A percentile compares a stretch with the other conserved stretches of the same genome.
These are phyloP conservation scores for Millerozyma acaciae DNA, from an alignment of 805 yeast genomes.

Conservation along the genomic window DNA sequence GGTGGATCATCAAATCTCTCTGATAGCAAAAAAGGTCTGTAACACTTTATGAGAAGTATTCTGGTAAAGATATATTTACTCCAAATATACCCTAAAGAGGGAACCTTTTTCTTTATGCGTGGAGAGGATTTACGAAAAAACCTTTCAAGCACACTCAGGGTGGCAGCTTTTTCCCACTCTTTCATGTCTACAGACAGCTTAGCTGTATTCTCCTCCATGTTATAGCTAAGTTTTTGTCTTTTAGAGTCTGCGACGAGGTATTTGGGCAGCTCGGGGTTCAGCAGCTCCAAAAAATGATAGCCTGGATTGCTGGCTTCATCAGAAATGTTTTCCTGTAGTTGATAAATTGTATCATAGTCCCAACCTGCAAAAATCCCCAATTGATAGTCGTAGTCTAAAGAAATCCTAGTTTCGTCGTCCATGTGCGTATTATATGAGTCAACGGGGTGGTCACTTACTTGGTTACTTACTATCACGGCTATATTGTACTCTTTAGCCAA, in stretches of 20 bases:
- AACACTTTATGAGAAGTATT: conserved; percentile 25
- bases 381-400: conserved; percentile 56
- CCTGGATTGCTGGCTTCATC: conserved; percentile 1
- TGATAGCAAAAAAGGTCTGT: conserved; percentile 16
- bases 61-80: conserved; percentile 20
- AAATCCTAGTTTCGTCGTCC: conserved; percentile 17
- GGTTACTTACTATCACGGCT: conserved; percentile 73
- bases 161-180: too few relatives aligned
- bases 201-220: too few relatives aligned
- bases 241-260: too few relatives aligned
- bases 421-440: conserved; percentile 3
- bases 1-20: too few relatives aligned
- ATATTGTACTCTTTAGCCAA: conserved; percentile 46
- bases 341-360: conserved; percentile 43
- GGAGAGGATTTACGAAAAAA: too few relatives aligned
- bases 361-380: conserved; percentile 74
- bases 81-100: conserved; percentile 35
- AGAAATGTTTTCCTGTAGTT: conserved; percentile 8
- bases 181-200: too few relatives aligned
- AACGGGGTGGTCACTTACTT: conserved; percentile 63
- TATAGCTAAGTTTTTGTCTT: too few relatives aligned
- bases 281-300: too few relatives aligned
- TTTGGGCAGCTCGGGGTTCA: too few relatives aligned
- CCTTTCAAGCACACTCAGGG: too few relatives aligned
- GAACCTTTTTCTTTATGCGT: conserved; percentile 23